Percentiles rank a stretch among this genome's conserved stretches.
Evolutionary conservation across 306 rosid genomes (phyloP).

Genomic region (Glycine latifolia): DNA sequence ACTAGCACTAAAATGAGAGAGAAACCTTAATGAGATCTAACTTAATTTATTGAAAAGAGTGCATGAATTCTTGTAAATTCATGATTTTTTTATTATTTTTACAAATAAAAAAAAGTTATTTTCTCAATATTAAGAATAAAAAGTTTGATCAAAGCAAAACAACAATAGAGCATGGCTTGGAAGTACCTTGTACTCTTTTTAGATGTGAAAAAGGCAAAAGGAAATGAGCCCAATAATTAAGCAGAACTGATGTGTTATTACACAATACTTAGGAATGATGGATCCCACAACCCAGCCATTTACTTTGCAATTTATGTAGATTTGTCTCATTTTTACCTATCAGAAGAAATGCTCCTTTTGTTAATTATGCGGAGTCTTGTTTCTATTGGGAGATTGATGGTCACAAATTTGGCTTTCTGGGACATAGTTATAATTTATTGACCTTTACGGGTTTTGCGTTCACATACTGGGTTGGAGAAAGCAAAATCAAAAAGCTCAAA

Average conservation of each 20-base stretch:
- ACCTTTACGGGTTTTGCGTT: conserved; percentile 31
- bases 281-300: conserved; percentile 31
- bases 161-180: conserved; percentile 35
- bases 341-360: conserved; percentile 19
- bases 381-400: conserved; percentile 18
- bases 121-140: background rate
- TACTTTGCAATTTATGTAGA: conserved; percentile 13
- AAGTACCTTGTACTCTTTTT: conserved; percentile 25
- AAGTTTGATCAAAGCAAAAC: conserved; percentile 34
- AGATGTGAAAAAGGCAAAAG: conserved; percentile 45
- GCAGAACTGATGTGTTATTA: background rate
- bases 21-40: too few species aligned
- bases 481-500: conserved; percentile 7
- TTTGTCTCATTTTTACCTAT: conserved; percentile 26
- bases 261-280: background rate
- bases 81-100: too few species aligned
- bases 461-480: conserved; percentile 15
- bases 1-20: too few species aligned
- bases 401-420: conserved; percentile 17
- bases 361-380: conserved; percentile 1
- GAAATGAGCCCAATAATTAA: conserved; percentile 23
- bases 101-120: background rate
- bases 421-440: conserved; percentile 4
- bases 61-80: too few species aligned
- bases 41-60: too few species aligned